Percentiles rank a stretch among this genome's conserved stretches.
Conservation (phyloP, 1,284 basidiomycete genomes). For the Papiliotrema laurentii region DNA sequence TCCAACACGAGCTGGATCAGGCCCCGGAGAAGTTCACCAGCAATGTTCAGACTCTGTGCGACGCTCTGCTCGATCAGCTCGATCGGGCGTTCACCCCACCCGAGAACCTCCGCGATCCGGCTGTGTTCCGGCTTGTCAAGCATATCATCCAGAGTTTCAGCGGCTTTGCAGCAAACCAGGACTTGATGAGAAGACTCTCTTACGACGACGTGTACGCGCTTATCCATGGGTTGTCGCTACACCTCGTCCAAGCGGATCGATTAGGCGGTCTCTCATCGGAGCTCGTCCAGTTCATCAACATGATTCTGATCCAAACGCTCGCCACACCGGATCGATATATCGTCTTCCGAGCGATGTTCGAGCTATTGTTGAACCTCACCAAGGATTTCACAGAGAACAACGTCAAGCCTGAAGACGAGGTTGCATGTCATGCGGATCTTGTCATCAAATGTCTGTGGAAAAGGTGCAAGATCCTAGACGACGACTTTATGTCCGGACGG, state of each 20-base stretch:
- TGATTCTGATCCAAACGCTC: conserved; percentile 91
- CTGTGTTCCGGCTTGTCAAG: conserved; percentile 86
- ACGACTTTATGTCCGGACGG: conserved; percentile 73
- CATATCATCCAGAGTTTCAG: conserved; percentile 80
- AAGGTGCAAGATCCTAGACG: conserved; percentile 86
- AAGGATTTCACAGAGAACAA: conserved; percentile 69
- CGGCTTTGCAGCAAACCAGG: conserved; percentile 24
- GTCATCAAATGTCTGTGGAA: conserved; percentile 99
- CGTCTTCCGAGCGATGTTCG: conserved; percentile 78
- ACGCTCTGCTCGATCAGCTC: conserved; percentile 84
- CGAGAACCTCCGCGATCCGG: conserved; percentile 64
- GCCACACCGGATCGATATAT: conserved; percentile 86
- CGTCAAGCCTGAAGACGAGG: conserved; percentile 60
- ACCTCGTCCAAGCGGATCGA: conserved; percentile 78
- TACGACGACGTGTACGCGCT: conserved; percentile 50
- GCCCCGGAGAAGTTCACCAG: conserved; percentile 57
- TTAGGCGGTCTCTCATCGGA: conserved; percentile 66
- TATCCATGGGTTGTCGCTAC: conserved; percentile 79
- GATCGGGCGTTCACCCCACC: conserved; percentile 77
- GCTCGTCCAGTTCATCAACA: conserved; percentile 92
- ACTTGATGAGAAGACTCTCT: conserved; percentile 25
- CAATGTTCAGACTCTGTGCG: conserved; percentile 61
- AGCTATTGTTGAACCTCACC: conserved; percentile 79
- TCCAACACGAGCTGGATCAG: conserved; percentile 73
- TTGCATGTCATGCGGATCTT: conserved; percentile 88